Evolutionary conservation across 768 basidiomycete genomes (phyloP), one percentile per base, ranked within the genome.

Genomic region (Podaxis carcinomalis): DNA sequence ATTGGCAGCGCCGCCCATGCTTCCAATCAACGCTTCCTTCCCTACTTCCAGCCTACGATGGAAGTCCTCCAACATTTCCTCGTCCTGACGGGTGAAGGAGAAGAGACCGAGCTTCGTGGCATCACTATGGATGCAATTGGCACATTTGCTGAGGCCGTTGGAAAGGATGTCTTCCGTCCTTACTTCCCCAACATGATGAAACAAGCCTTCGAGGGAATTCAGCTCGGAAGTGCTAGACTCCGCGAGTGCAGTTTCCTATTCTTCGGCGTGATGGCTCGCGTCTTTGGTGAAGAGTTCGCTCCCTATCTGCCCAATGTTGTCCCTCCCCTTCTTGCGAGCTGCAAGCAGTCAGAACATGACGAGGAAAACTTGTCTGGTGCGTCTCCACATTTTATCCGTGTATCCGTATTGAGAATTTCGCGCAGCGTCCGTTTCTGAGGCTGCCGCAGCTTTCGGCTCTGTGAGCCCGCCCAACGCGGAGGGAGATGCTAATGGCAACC

Each of bases 81-180:
- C 54, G 77, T 84, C 36, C 85, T 98, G 28, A 85, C 83, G 21
- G 89, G 84, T 28, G 92, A 95, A 66, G 95, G 93, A 50, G 96
- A 97, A 71, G 93, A 97, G 75, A 86, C 82, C 47, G 95, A 98
- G 68, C 84, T 99, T 40, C 92, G 96, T 60, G 96, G 97, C 39
- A 95, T 98, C 69, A 90, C 96, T 10, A 97, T 97, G 87, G 97
- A 98, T 75, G 93, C 97, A n/a, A 88, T 98, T 62, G 97, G 97
- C 56, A 98, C 97, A 0, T 93, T 99, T 67, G 93, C 97, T 13
- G 96, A 98, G 75, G 94, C 96, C 6, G 93, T 98, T 62, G 96
- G 97, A 64, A 85, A 88, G 70, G 95, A 98, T 13, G 78, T 86
- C 28, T 99, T 98, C 88, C 81, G 92, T 36, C 95, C 95, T 16